Percentiles rank a stretch among this genome's conserved stretches.
These are phyloP conservation scores for Ophiosphaerella narmari DNA, from an alignment of 2,329 filamentous ascomycete species.

Conservation along the genomic window DNA sequence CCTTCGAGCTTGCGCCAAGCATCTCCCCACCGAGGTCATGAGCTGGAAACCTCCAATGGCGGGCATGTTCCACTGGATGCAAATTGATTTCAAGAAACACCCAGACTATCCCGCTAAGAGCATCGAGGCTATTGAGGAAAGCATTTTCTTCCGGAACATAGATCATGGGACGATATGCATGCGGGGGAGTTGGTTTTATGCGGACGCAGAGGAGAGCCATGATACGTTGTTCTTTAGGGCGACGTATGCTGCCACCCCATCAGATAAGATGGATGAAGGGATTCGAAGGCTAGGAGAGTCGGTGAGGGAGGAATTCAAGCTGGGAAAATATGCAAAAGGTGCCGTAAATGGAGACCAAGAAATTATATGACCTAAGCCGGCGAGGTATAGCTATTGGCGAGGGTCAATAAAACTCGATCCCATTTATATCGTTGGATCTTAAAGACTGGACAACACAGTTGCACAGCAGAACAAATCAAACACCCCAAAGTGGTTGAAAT, in stretches of 20 bases:
- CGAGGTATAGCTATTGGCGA: too few species aligned
- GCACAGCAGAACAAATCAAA: background rate
- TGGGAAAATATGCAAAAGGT: constrained; percentile 35
- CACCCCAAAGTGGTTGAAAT: background rate
- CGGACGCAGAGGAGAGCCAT: constrained; percentile 65
- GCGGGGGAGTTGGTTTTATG: constrained; percentile 88
- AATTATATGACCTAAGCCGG: too few species aligned
- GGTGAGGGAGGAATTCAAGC: constrained; percentile 64
- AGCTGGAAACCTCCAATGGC: constrained; percentile 80
- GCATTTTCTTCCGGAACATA: constrained; percentile 80
- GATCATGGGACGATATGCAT: constrained; percentile 78
- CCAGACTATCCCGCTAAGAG: constrained; percentile 58
- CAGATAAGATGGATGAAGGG: constrained; percentile 56
- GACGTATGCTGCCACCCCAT: constrained; percentile 80
- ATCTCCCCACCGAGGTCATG: constrained; percentile 74
- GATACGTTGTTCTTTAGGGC: constrained; percentile 82
- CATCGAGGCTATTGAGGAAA: constrained; percentile 74
- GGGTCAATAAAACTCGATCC: too few species aligned
- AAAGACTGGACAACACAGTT: background rate
- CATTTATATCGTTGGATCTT: too few species aligned
- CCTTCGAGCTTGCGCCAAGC: constrained; percentile 76
- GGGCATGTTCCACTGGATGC: constrained; percentile 94
- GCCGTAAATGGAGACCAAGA: constrained; percentile 2
- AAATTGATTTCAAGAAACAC: constrained; percentile 69
- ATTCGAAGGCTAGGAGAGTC: constrained; percentile 72